phyloP scores from a whole-genome alignment of 202 grass and related monocot species.

The Miscanthus sacchariflorus region DNA sequence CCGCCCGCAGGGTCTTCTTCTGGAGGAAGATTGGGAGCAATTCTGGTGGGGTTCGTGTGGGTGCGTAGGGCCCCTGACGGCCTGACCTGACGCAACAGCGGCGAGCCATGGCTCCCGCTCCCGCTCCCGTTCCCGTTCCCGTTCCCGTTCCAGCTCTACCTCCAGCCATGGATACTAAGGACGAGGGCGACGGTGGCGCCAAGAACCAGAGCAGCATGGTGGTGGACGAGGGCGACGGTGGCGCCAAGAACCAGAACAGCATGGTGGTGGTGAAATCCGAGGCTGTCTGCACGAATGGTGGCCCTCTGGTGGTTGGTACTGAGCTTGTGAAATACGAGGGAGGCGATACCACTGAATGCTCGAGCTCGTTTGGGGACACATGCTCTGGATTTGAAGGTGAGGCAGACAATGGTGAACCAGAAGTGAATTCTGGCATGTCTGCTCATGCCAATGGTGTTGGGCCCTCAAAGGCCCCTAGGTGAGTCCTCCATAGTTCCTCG shows the following conservation, averaged over 20 bases:
- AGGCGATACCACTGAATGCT: constrained; percentile 69
- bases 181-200: background rate
- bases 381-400: constrained; percentile 65
- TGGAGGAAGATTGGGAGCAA: background rate
- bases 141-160: background rate
- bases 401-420: constrained; percentile 52
- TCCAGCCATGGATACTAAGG: background rate
- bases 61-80: background rate
- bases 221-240: background rate
- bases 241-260: constrained; percentile 12
- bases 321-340: constrained; percentile 43
- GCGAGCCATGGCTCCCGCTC: constrained; percentile 35
- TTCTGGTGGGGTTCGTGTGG: background rate
- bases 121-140: background rate
- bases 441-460: constrained; percentile 42
- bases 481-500: constrained; percentile 32
- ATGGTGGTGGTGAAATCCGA: constrained; percentile 31
- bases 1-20: background rate
- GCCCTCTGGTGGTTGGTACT: background rate
- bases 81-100: background rate
- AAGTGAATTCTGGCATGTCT: constrained; percentile 68
- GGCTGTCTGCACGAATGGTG: background rate
- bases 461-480: constrained; percentile 56
- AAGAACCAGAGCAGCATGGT: background rate
- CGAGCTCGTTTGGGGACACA: constrained; percentile 81